These are phyloP conservation scores for Amanita subjunquillea DNA, from an alignment of 768 basidiomycete genomes.

Conservation along the genomic window DNA sequence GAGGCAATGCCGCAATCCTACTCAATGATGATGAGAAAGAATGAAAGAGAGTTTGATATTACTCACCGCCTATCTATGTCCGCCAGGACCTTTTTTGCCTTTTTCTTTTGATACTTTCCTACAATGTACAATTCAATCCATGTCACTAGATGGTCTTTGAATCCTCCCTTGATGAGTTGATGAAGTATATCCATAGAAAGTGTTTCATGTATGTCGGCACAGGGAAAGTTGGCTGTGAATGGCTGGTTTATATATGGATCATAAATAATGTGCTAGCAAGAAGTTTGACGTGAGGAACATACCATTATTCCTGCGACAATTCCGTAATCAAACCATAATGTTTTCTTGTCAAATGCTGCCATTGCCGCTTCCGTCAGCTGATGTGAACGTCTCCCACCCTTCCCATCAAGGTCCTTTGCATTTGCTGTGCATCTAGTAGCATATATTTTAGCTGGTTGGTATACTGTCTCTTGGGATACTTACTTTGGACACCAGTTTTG, in stretches of 20 bases:
- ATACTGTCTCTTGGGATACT: neutral
- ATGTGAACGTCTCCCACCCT: neutral
- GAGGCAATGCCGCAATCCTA: conserved; percentile 11
- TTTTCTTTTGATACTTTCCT: conserved; percentile 11
- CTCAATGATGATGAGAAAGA: too few relatives aligned
- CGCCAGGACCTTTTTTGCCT: neutral
- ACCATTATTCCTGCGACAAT: conserved; percentile 22
- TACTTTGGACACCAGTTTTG: neutral
- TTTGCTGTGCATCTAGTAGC: neutral
- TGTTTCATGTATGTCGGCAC: conserved; percentile 21
- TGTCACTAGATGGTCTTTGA: conserved; percentile 26
- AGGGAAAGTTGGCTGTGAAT: neutral
- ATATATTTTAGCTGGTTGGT: neutral
- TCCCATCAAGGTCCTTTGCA: neutral
- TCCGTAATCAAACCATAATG: conserved; percentile 22
- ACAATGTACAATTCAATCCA: conserved; percentile 19
- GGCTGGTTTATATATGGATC: neutral
- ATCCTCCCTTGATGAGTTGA: conserved; percentile 24
- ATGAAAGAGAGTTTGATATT: too few relatives aligned
- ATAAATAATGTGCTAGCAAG: neutral
- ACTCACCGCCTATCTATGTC: neutral
- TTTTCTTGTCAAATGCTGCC: conserved; percentile 9
- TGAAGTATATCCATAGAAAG: conserved; percentile 22
- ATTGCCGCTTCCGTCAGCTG: conserved; percentile 9
- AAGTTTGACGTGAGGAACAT: conserved; percentile 7